Percentiles rank a stretch among this genome's conserved stretches.
These are phyloP conservation scores for Candida germanica DNA, from an alignment of 805 yeast species.

Conservation along the genomic window DNA sequence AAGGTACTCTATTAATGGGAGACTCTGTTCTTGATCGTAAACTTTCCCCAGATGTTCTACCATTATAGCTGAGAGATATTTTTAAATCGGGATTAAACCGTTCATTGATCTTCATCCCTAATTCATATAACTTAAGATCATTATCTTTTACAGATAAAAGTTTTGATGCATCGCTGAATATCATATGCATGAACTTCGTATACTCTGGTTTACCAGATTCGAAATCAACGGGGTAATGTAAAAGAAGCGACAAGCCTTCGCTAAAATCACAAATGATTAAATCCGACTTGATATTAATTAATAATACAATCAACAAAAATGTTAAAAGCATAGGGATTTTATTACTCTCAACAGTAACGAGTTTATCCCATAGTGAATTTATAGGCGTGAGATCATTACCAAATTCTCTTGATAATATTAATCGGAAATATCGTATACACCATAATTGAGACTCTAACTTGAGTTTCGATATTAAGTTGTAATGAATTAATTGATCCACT, in stretches of 20 bases:
- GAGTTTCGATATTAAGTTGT: constrained; percentile 40
- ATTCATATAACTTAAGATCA: constrained; percentile 36
- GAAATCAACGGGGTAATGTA: constrained; percentile 46
- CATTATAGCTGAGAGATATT: constrained; percentile 22
- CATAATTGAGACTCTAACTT: constrained; percentile 51
- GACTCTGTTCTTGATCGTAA: constrained; percentile 12
- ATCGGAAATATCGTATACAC: constrained; percentile 51
- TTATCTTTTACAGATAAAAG: constrained; percentile 30
- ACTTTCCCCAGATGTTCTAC: constrained; percentile 22
- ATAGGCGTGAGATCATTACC: constrained; percentile 35
- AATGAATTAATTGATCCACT: constrained; percentile 47
- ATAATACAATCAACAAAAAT: constrained; percentile 39
- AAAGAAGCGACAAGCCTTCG: constrained; percentile 45
- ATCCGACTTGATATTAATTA: constrained; percentile 43
- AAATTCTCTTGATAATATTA: constrained; percentile 47
- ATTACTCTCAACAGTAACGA: constrained; percentile 28
- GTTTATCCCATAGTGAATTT: constrained; percentile 48
- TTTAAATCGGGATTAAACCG: constrained; percentile 38
- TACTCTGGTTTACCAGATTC: constrained; percentile 13
- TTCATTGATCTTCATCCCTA: constrained; percentile 40
- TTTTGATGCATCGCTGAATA: constrained; percentile 33
- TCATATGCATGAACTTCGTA: constrained; percentile 20
- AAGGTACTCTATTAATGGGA: constrained; percentile 1
- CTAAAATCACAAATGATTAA: constrained; percentile 49
- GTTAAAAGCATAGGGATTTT: constrained; percentile 37